phyloP scores from a whole-genome alignment of 345 rosid species.

The Psidium guajava region DNA sequence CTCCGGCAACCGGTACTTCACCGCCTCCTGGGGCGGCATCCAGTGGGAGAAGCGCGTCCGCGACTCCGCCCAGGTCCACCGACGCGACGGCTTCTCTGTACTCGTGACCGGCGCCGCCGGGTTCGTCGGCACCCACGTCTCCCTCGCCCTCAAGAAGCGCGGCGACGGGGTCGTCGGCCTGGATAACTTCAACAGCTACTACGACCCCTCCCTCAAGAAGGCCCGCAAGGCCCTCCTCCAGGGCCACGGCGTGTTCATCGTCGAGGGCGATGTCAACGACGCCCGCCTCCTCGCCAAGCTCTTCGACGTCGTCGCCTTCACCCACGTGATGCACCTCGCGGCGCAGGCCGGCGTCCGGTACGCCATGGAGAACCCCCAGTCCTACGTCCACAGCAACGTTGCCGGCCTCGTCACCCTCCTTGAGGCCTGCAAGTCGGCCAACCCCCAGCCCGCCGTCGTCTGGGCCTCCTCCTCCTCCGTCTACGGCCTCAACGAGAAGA shows the following conservation, averaged over 20 bases:
- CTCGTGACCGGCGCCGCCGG: slow-evolving; percentile 30
- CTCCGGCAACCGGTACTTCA: slow-evolving; percentile 23
- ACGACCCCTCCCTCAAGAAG: slow-evolving; percentile 22
- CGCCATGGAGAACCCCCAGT: slow-evolving; percentile 26
- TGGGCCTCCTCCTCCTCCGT: slow-evolving; percentile 34
- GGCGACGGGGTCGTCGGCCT: slow-evolving; percentile 27
- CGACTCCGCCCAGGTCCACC: slow-evolving; percentile 13
- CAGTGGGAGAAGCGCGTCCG: slow-evolving; percentile 24
- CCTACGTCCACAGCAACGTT: slow-evolving; percentile 21
- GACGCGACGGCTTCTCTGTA: slow-evolving; percentile 18
- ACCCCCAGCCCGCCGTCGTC: slow-evolving; percentile 25
- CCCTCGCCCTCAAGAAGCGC: slow-evolving; percentile 19
- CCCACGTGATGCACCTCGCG: slow-evolving; percentile 30
- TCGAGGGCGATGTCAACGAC: slow-evolving; percentile 26
- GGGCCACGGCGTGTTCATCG: slow-evolving; percentile 8
- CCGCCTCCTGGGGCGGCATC: slow-evolving; percentile 23
- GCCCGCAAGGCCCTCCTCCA: slow-evolving; percentile 10
- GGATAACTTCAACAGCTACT: slow-evolving; percentile 25
- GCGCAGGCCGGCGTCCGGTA: slow-evolving; percentile 29
- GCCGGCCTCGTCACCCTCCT: slow-evolving; percentile 25
- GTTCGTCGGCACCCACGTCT: slow-evolving; percentile 24
- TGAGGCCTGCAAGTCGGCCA: slow-evolving; percentile 19
- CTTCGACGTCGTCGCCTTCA: slow-evolving; percentile 21
- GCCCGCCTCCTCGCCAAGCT: slow-evolving; percentile 22
- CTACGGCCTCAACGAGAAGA: slow-evolving; percentile 21